Percentiles rank a stretch among this genome's conserved stretches.
phyloP scores from a whole-genome alignment of 192 early-diverging fungal species.

The Phycomyces nitens region DNA sequence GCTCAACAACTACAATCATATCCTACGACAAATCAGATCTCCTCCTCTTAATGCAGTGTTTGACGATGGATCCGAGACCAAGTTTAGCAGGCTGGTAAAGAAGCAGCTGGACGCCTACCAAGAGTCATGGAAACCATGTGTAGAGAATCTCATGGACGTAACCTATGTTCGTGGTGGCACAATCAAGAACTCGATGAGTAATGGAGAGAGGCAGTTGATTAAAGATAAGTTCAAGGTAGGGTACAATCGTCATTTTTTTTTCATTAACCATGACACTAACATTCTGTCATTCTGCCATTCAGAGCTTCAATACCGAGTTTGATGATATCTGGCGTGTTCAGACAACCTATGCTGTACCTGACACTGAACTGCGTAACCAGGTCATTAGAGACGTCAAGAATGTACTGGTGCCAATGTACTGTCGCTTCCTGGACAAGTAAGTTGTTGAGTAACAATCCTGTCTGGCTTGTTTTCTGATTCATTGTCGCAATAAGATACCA shows the following conservation, averaged over 20 bases:
- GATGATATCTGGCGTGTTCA: conserved; percentile 70
- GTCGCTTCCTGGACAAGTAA: conserved; percentile 70
- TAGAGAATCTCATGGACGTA: conserved; percentile 70
- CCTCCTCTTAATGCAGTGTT: conserved; percentile 47
- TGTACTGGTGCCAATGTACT: conserved; percentile 76
- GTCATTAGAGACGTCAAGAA: conserved; percentile 70
- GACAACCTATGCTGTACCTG: conserved; percentile 73
- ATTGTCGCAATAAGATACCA: too few relatives aligned
- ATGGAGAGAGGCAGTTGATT: conserved; percentile 64
- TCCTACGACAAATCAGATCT: conserved; percentile 59
- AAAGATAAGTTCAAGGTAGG: conserved; percentile 85
- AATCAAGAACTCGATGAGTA: conserved; percentile 57
- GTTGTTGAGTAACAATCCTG: too few relatives aligned
- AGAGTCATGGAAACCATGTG: conserved; percentile 72
- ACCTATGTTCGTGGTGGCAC: conserved; percentile 65
- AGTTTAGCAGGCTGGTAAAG: conserved; percentile 53
- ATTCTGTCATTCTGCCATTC: too few relatives aligned
- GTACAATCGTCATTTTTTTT: too few relatives aligned
- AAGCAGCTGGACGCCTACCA: conserved; percentile 50
- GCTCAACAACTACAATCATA: conserved; percentile 81
- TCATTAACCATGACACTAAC: too few relatives aligned
- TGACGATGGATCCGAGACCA: conserved; percentile 41
- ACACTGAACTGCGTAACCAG: conserved; percentile 65
- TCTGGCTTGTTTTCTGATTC: too few relatives aligned
- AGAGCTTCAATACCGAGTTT: conserved; percentile 82